Evolutionary conservation across 2,329 filamentous ascomycete species (phyloP), one percentile per base, ranked within the genome.

Genomic region (Trichoderma koningii): DNA sequence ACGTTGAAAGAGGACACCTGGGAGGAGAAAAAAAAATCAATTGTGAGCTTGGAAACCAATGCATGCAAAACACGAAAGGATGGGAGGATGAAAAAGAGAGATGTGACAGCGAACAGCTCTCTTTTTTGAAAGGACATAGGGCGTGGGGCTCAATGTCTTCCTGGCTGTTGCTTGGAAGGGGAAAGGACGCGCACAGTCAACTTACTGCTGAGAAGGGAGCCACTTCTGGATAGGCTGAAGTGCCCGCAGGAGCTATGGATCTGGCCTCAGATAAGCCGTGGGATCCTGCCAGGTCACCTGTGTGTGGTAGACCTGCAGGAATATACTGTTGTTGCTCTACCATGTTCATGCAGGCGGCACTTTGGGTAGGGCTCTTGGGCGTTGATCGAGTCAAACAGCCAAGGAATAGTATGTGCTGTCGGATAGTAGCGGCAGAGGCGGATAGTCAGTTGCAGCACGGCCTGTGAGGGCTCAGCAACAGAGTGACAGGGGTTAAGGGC

Each of bases 311-410:
- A 69, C 72, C 72, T 70, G 72, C 70, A 68, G 71, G 66, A 69
- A 75, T 71, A 70, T 75, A 76, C 57, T 73, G 73, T 71, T 75
- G 73, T 70, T 75, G 70, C 73, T 76, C 74, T 66, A 74, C 73
- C 74, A 76, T 76, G 72, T 69, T 75, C 73, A 74, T 63, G 65
- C 61, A 42, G 45, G 44, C 34, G 60, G 45, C 26, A 42, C 12
- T 57, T 19, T 53, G 30, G 60, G 10, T 45, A 55, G 26, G 38
- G 38, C n/a, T 50, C 53, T 38, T 48, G 61, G 68, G 67, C 52
- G 69, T 44, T 53, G 6, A 28, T 12, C 30, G 42, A 47, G 38
- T 23, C n/a, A 55, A 47, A 55, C 41, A 30, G 50, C 41, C 56
- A 51, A 60, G 56, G 45, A 51, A 15, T 9, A 38, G 14, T 42